phyloP scores from a whole-genome alignment of 805 yeast genomes.

The Ogataea haglerorum region DNA sequence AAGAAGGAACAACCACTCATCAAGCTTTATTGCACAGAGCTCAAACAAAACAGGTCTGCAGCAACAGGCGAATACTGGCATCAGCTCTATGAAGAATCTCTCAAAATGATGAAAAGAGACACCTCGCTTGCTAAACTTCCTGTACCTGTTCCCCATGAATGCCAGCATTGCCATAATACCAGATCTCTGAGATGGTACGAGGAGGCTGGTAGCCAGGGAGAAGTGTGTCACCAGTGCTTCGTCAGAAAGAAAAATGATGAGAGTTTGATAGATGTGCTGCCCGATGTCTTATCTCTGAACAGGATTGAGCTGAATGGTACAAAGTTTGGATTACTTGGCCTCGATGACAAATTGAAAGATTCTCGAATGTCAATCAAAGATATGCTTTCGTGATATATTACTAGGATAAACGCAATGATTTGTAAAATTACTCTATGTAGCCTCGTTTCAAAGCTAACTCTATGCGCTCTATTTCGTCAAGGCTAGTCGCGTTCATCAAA shows the following conservation, averaged over 20 bases:
- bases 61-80: constrained; percentile 13
- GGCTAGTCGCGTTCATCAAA: constrained; percentile 58
- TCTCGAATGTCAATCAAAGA: constrained; percentile 21
- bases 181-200: constrained; percentile 23
- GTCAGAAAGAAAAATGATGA: constrained; percentile 23
- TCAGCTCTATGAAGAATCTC: constrained; percentile 8
- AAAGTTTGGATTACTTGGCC: constrained; percentile 19
- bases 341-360: constrained; percentile 10
- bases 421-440: constrained; percentile 16
- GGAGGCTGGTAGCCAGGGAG: not conserved
- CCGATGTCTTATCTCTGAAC: constrained; percentile 20
- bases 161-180: constrained; percentile 22
- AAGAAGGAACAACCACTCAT: constrained; percentile 37
- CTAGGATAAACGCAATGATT: not conserved
- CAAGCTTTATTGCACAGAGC: constrained; percentile 39
- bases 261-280: constrained; percentile 24
- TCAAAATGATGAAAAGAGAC: not conserved
- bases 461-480: constrained; percentile 72
- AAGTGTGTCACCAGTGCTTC: constrained; percentile 27
- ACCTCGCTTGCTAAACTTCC: not conserved
- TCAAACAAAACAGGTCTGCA: constrained; percentile 10
- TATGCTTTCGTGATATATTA: constrained; percentile 15
- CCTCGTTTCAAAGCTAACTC: constrained; percentile 51
- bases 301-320: constrained; percentile 16
- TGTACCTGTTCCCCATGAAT: constrained; percentile 2